phyloP scores from a whole-genome alignment of 2,329 filamentous ascomycete genomes.

The Botryosphaeria dothidea region DNA sequence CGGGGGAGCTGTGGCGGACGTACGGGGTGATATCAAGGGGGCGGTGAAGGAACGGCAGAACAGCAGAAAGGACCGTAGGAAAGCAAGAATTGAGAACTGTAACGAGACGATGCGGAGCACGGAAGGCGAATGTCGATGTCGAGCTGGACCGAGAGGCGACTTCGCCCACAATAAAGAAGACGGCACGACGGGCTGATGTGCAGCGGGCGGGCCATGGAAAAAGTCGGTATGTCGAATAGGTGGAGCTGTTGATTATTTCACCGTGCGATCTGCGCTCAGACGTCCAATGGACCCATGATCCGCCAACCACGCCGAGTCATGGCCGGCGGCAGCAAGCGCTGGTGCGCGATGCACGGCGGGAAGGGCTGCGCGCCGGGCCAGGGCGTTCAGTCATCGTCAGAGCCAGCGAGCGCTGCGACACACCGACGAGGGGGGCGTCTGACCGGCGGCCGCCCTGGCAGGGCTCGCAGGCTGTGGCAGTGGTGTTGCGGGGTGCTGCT shows the following conservation, averaged over 20 bases:
- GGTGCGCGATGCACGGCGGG: not conserved
- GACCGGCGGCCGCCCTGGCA: not conserved
- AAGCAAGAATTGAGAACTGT: not conserved
- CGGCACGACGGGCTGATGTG: constrained; percentile 14
- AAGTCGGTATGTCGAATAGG: constrained; percentile 12
- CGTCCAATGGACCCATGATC: constrained; percentile 1
- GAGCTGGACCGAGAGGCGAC: not conserved
- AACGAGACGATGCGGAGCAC: not conserved
- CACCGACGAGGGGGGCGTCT: not conserved
- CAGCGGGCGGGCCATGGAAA: constrained; percentile 10
- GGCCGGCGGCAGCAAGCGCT: constrained; percentile 5
- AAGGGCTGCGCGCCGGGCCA: not conserved
- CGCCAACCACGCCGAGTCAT: constrained; percentile 1
- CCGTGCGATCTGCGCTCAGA: constrained; percentile 14
- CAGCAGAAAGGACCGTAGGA: constrained; percentile 4
- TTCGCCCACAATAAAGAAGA: not conserved
- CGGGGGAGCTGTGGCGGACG: not conserved
- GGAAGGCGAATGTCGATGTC: not conserved
- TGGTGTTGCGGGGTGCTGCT: constrained; percentile 12
- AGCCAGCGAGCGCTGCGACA: not conserved
- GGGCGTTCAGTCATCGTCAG: not conserved
- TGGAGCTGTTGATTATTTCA: constrained; percentile 16
- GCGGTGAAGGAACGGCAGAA: constrained; percentile 2
- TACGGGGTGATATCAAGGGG: not conserved
- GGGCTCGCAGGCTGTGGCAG: not conserved